Evolutionary conservation across 2,329 filamentous ascomycete genomes (phyloP).

Genomic region (Emericellopsis cladophorae): DNA sequence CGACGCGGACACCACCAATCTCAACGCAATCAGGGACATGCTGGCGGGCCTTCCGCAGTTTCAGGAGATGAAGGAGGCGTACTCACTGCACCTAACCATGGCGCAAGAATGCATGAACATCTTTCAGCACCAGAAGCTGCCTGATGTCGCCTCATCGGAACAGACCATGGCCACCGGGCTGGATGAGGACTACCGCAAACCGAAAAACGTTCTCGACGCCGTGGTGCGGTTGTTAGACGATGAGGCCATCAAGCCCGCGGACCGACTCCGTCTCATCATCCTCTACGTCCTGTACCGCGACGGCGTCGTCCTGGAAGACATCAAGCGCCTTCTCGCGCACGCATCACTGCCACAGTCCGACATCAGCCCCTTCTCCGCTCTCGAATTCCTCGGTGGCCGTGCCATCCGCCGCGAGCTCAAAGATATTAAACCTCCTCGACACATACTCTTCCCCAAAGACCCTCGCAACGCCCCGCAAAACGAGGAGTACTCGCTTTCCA

Average conservation of each 20-base stretch:
- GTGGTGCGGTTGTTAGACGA: conserved; percentile 84
- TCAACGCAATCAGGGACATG: conserved; percentile 96
- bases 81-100: conserved; percentile 91
- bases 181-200: conserved; percentile 84
- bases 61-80: conserved; percentile 88
- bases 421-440: conserved; percentile 53
- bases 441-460: conserved; percentile 62
- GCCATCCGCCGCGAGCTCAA: conserved; percentile 54
- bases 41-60: conserved; percentile 88
- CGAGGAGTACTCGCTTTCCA: conserved; percentile 76
- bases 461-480: conserved; percentile 36
- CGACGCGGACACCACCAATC: conserved; percentile 54
- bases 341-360: conserved; percentile 66
- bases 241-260: conserved; percentile 54
- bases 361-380: conserved; percentile 59
- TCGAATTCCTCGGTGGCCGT: conserved; percentile 71
- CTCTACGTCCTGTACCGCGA: conserved; percentile 79
- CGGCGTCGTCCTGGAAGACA: conserved; percentile 72
- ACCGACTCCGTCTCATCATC: conserved; percentile 74
- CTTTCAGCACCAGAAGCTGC: conserved; percentile 73
- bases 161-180: conserved; percentile 85
- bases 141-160: conserved; percentile 78
- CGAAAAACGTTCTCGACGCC: conserved; percentile 78
- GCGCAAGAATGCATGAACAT: conserved; percentile 94
- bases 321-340: conserved; percentile 74